Evolutionary conservation across 352 stramenopile species (phyloP), one percentile per base, ranked within the genome.

Genomic region (Phytophthora meadii): DNA sequence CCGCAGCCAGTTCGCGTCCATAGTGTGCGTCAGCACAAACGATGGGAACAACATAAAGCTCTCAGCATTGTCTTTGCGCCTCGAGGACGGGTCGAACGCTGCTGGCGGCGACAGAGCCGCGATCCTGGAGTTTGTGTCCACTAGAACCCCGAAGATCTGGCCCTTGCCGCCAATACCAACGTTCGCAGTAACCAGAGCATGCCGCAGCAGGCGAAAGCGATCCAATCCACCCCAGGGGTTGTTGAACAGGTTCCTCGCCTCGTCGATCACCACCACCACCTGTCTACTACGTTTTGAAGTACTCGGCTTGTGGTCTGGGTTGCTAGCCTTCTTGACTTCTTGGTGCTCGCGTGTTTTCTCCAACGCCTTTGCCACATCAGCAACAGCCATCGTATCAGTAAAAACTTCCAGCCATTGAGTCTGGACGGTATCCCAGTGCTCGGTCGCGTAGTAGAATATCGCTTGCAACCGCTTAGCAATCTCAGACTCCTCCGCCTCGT

Each of bases 81-180:
- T 30, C 27, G 8, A 45, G 25, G 50, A 40, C 8, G 50, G 25
- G 34, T 67, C 49, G 6, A 12, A 28, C n/a, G 27, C 24, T 10
- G 42, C 6, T 5, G 30, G 48, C 17, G 49, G 30, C 19, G 41
- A 42, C 37, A 47, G 19, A 7, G 59, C 47, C 39, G 57, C 46
- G 10, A 65, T 47, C 48, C 12, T 58, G 5, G 39, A 52, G 39
- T 58, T 66, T 12, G 57, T 65, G 48, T 66, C 58, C 2, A 66
- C 30, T n/a, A 66, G 14, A 10, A 66, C 50, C 5, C 15, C 28
- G 25, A 67, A 67, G 39, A 67, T 56, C 8, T 44, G 24, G 4
- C 59, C 44, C 27, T 30, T 14, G 0, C 7, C n/a, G 2, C 34
- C 34, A 17, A 67, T 61, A 19, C 11, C 0, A 0, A 39, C 4